Conservation (phyloP, 2,329 filamentous ascomycete species). For the Exserohilum turcica region DNA sequence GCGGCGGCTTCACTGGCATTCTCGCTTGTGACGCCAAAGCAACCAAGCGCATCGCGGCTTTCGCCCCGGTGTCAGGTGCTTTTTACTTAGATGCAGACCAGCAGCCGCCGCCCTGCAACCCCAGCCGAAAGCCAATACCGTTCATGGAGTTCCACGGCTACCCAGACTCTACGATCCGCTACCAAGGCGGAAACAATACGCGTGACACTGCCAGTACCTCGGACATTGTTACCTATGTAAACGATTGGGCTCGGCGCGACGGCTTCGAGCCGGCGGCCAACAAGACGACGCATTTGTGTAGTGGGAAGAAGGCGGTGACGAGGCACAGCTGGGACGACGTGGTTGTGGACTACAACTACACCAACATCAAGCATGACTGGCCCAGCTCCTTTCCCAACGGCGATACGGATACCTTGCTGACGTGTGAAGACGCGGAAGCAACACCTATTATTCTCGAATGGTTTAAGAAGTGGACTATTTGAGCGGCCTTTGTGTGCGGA, state of each 20-base stretch:
- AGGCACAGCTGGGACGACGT: conserved; percentile 37
- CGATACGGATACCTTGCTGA: conserved; percentile 32
- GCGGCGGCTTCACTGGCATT: conserved; percentile 57
- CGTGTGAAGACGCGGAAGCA: conserved; percentile 38
- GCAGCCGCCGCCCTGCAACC: conserved; percentile 35
- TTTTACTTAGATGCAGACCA: conserved; percentile 47
- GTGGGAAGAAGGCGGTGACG: conserved; percentile 33
- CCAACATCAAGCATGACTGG: conserved; percentile 51
- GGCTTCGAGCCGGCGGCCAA: conserved; percentile 36
- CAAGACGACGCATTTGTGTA: conserved; percentile 36
- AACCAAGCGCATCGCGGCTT: conserved; percentile 55
- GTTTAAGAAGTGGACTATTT: conserved; percentile 37
- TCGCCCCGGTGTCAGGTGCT: conserved; percentile 56
- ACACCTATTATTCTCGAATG: conserved; percentile 42
- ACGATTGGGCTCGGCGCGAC: conserved; percentile 48
- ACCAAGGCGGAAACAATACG: conserved; percentile 43
- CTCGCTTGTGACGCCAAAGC: conserved; percentile 55
- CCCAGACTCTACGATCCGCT: conserved; percentile 50
- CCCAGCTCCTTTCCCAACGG: conserved; percentile 41
- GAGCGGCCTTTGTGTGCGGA: background rate
- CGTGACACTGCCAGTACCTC: conserved; percentile 27
- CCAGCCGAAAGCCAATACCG: conserved; percentile 39
- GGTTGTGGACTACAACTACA: conserved; percentile 49
- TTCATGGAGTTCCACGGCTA: conserved; percentile 55
- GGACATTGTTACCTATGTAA: conserved; percentile 37